phyloP scores from a whole-genome alignment of 768 basidiomycete genomes.

The Mycena kentingensis region DNA sequence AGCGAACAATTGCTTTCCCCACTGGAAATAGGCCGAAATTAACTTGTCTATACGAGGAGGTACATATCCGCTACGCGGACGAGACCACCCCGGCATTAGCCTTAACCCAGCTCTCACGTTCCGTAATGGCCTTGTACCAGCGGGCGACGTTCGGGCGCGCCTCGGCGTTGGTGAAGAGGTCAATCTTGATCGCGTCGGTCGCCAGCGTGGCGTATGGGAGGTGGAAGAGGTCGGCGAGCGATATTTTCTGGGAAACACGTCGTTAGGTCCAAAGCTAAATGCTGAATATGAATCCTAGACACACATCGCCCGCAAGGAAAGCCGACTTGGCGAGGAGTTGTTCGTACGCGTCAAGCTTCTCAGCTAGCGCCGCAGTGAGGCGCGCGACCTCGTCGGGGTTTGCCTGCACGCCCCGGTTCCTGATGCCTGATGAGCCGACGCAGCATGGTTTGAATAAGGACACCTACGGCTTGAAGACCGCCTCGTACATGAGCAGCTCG shows the following conservation, averaged over 20 bases:
- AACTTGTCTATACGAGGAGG: too few species aligned
- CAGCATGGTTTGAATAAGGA: not conserved
- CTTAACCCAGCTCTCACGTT: not conserved
- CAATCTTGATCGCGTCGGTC: not conserved
- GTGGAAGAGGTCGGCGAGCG: constrained; percentile 52
- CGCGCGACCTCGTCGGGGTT: constrained; percentile 31
- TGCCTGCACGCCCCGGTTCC: constrained; percentile 21
- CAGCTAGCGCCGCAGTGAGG: constrained; percentile 32
- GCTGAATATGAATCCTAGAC: constrained; percentile 22
- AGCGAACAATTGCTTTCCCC: too few species aligned
- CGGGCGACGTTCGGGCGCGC: not conserved
- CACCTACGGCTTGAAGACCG: constrained; percentile 18
- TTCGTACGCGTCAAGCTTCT: constrained; percentile 54
- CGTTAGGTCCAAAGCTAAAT: not conserved
- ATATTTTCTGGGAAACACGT: constrained; percentile 33
- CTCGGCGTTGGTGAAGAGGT: not conserved
- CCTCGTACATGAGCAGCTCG: not conserved
- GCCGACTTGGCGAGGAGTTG: constrained; percentile 51
- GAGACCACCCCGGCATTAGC: not conserved
- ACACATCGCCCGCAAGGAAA: constrained; percentile 60
- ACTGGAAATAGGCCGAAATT: too few species aligned
- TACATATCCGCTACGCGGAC: too few species aligned
- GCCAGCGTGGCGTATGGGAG: constrained; percentile 38
- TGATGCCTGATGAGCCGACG: not conserved
- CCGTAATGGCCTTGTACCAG: not conserved